Percentiles rank a stretch among this genome's conserved stretches.
Conservation (phyloP, 257 asterid genomes). For the Solanum medicagineum region DNA sequence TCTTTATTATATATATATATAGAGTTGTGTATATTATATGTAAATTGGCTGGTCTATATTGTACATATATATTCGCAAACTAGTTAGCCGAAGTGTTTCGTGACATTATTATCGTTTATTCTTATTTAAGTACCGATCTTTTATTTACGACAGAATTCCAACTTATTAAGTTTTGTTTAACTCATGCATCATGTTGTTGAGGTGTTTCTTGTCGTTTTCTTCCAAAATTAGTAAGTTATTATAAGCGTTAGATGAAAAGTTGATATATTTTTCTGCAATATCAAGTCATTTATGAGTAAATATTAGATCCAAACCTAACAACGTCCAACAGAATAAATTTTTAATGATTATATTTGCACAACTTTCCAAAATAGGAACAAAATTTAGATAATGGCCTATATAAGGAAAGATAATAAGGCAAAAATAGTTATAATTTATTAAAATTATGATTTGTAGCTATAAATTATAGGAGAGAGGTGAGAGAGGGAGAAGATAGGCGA, state of each 20-base stretch:
- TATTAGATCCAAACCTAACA: background rate
- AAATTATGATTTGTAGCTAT: too few species aligned
- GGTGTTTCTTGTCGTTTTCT: fast-evolving
- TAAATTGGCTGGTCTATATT: too few species aligned
- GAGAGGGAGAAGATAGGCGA: too few species aligned
- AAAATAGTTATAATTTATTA: too few species aligned
- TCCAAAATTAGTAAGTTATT: background rate
- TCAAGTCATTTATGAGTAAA: background rate
- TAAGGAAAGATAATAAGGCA: too few species aligned
- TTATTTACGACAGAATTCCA: background rate
- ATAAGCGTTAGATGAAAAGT: background rate
- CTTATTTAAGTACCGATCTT: background rate
- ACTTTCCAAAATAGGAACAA: background rate
- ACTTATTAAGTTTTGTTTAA: background rate
- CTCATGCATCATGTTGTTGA: background rate
- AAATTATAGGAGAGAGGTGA: too few species aligned
- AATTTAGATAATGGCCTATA: background rate
- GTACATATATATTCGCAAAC: background rate
- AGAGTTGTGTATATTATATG: background rate
- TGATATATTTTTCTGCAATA: background rate
- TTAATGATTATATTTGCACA: background rate
- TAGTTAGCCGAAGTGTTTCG: background rate
- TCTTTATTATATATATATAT: background rate
- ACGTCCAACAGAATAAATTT: background rate
- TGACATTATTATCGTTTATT: background rate